Evolutionary conservation across 306 rosid species (phyloP), one percentile per base, ranked within the genome.

Genomic region (Cicer cuneatum): DNA sequence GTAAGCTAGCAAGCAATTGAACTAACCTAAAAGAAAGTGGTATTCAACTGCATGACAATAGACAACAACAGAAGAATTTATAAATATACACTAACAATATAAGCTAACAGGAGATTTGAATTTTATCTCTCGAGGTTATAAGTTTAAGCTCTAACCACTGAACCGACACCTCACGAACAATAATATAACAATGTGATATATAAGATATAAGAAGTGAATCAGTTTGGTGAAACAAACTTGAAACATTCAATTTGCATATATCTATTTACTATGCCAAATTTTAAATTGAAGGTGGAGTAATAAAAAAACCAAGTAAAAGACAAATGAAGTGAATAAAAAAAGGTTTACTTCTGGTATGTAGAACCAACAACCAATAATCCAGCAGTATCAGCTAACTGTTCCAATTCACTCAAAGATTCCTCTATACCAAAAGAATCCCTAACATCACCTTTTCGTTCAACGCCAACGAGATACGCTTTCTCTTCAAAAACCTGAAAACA

Each of bases 301-400:
- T 2, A 19, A 41, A 13, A 69, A 66, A 59, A 59, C 46, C 11
- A 33, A 29, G 57, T 41, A 3, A 77, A 47, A 47, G 68, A 33
- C 13, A 80, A 74, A 18, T 67, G 70, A 75, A 64, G 47, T n/a
- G 49, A 14, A 59, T 5, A 12, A 8, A 6, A 13, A 12, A 60
- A n/a, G 13, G 68, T 76, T 69, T 73, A 87, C 97, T 94, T 92
- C 77, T 94, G 97, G 71, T 81, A 83, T 0, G 97, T 92, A 39
- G 97, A 90, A 56, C 88, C 97, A 81, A 92, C 95, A 77, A 92
- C 89, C 88, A 74, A 54, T 68, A 94, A 84, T 33, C 99, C 99
- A 53, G 97, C 97, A 45, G 99, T 92, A 84, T 94, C 97, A 75
- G 99, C 97, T 60, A 94, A 80, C 79, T 94, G 99, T 66, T 71